Base-by-base conservation (phyloP, 495 filamentous ascomycete genomes). In the Hypomontagnella submonticulosa region DNA sequence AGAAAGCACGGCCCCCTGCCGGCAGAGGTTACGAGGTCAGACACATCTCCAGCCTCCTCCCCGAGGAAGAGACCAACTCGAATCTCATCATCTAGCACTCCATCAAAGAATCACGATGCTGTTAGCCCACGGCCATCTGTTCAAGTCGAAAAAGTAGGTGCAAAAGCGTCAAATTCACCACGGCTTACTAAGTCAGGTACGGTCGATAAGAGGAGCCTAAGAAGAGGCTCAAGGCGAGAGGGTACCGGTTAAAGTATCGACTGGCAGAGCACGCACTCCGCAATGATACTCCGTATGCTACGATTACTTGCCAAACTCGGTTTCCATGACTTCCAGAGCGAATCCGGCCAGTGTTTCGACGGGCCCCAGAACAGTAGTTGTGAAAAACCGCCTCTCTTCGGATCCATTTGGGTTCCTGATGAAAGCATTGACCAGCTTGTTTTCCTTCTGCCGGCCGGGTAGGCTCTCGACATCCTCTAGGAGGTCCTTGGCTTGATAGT, bases 381-480 rank as follows among this genome's bases (percentile, higher is more conserved):
- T 61, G 43, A 81, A 80, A 52, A 82, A 79, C 6, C 53, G 56
- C 4, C 20, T 66, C 1, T 72, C 76, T 4, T 71, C 71, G 1
- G 56, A 43, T 36, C 76, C 66, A 6, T 69, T 59, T 0, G 74
- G 77, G 38, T 81, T 55, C n/a, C 53, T 60, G n/a, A 56, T 60
- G 73, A 80, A 81, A 5, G 65, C 61, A n/a, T 70, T 52, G 18
- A 82, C 53, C 12, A 82, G 15, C 0, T 48, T 48, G 3, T 74
- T 72, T 50, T 77, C 73, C n/a, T 51, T 70, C 32, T 77, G 66
- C 0, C 80, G 74, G 3, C 75, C 76, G 3, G 63, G 40, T 3
- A 82, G 58, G 15, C 53, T 65, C 68, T 77, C 75, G 11, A 81
- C 36, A 12, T 82, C 76, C 9, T 62, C 52, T 43, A 82, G 63